phyloP scores from a whole-genome alignment of 257 asterid genomes.

The Verbena officinalis region DNA sequence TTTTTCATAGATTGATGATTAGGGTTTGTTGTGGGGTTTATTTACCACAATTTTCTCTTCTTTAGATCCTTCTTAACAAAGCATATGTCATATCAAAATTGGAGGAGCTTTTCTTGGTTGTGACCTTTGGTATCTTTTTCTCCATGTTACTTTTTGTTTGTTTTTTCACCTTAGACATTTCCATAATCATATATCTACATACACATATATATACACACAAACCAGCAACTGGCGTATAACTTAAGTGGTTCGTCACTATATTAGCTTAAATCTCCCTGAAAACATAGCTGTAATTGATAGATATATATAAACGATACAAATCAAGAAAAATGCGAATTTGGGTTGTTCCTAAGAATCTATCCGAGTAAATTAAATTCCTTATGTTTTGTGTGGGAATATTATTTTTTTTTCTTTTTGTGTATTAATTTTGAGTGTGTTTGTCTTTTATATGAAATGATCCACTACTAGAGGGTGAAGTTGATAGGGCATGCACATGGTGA shows the following conservation, averaged over 20 bases:
- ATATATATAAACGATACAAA: too few species aligned
- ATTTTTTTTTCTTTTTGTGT: not conserved
- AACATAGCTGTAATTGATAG: too few species aligned
- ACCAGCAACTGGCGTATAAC: too few species aligned
- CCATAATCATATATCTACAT: not conserved
- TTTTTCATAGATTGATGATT: slow-evolving; percentile 33
- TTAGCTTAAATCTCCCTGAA: too few species aligned
- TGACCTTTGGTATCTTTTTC: slow-evolving; percentile 35
- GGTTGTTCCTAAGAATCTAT: slow-evolving; percentile 23
- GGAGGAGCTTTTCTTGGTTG: slow-evolving; percentile 25
- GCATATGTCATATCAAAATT: slow-evolving; percentile 41
- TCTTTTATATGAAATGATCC: slow-evolving; percentile 34
- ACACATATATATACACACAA: too few species aligned
- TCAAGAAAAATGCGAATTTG: too few species aligned
- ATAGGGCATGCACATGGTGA: slow-evolving; percentile 37
- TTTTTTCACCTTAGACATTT: slow-evolving; percentile 29
- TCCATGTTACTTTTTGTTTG: slow-evolving; percentile 41
- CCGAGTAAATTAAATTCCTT: slow-evolving; percentile 10
- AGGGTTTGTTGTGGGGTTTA: slow-evolving; percentile 37
- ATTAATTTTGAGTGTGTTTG: slow-evolving; percentile 33
- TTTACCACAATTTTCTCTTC: slow-evolving; percentile 13
- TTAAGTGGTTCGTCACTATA: too few species aligned
- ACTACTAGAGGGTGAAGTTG: slow-evolving; percentile 26
- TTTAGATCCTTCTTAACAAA: slow-evolving; percentile 49
- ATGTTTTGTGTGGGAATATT: not conserved